phyloP scores from a whole-genome alignment of 2,329 filamentous ascomycete species.

The Pyrenophora teres region DNA sequence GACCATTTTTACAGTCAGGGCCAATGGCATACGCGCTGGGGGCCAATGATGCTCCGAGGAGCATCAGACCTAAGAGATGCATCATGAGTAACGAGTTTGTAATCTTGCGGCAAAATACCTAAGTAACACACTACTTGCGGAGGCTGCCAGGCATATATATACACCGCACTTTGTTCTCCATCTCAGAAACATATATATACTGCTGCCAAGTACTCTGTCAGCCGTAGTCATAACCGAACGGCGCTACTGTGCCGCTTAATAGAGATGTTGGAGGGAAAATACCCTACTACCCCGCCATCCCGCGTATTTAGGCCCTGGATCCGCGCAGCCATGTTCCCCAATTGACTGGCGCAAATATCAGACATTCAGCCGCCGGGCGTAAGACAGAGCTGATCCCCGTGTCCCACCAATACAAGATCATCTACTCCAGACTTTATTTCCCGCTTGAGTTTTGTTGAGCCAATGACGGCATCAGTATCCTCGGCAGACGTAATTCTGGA shows the following conservation, averaged over 20 bases:
- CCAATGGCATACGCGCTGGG: slow-evolving; percentile 14
- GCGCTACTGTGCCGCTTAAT: not conserved
- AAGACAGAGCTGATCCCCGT: not conserved
- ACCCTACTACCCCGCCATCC: slow-evolving; percentile 5
- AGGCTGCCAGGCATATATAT: slow-evolving; percentile 2
- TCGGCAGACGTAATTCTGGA: too few relatives aligned
- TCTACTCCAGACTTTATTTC: not conserved
- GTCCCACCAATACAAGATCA: slow-evolving; percentile 1
- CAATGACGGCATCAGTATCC: too few relatives aligned
- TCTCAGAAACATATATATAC: too few relatives aligned
- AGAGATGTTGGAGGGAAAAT: not conserved
- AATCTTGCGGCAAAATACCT: not conserved
- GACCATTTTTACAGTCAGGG: slow-evolving; percentile 58
- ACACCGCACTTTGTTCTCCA: not conserved
- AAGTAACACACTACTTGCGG: not conserved
- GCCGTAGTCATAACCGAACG: not conserved
- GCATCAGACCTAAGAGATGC: slow-evolving; percentile 2
- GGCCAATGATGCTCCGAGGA: slow-evolving; percentile 6
- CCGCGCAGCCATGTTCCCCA: slow-evolving; percentile 2
- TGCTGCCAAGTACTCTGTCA: not conserved
- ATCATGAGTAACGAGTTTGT: not conserved
- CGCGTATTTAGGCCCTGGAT: slow-evolving; percentile 7
- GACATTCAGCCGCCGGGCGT: slow-evolving; percentile 18
- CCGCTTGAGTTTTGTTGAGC: not conserved
- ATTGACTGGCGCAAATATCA: slow-evolving; percentile 9